Evolutionary conservation across 495 filamentous ascomycete species (phyloP).

Genomic region (Aspergillus affinis): DNA sequence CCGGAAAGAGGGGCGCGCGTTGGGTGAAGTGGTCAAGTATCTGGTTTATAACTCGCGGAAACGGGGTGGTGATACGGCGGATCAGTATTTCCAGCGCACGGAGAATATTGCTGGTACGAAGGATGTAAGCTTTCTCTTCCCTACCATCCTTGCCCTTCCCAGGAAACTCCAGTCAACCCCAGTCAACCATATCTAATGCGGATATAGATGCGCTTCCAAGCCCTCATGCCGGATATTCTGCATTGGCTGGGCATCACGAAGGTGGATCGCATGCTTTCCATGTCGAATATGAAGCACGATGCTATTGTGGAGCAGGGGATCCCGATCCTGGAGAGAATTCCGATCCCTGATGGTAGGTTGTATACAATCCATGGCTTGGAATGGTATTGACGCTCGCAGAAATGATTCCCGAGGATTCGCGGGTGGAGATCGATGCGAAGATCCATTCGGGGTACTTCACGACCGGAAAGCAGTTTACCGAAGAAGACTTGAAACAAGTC

Average conservation of each 20-base stretch:
- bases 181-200: background rate
- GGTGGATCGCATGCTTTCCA: constrained; percentile 91
- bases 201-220: constrained; percentile 79
- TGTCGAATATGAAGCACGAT: constrained; percentile 97
- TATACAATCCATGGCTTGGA: background rate
- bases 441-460: constrained; percentile 89
- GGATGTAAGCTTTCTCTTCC: constrained; percentile 19
- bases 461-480: constrained; percentile 79
- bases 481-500: constrained; percentile 75
- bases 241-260: constrained; percentile 95
- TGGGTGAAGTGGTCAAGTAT: constrained; percentile 91
- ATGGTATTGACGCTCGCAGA: constrained; percentile 28
- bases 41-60: constrained; percentile 86
- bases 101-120: constrained; percentile 94
- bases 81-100: constrained; percentile 89
- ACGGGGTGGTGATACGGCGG: constrained; percentile 72
- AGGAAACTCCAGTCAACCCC: too few relatives aligned
- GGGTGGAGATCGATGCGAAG: constrained; percentile 93
- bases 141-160: background rate
- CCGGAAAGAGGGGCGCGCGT: constrained; percentile 85
- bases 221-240: constrained; percentile 89
- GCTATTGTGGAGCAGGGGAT: constrained; percentile 92
- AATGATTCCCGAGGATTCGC: constrained; percentile 83
- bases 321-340: constrained; percentile 81
- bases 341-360: constrained; percentile 64